A percentile compares a stretch with the other conserved stretches of the same genome.
phyloP scores from a whole-genome alignment of 2,329 filamentous ascomycete species.

The Aureobasidium sp. region DNA sequence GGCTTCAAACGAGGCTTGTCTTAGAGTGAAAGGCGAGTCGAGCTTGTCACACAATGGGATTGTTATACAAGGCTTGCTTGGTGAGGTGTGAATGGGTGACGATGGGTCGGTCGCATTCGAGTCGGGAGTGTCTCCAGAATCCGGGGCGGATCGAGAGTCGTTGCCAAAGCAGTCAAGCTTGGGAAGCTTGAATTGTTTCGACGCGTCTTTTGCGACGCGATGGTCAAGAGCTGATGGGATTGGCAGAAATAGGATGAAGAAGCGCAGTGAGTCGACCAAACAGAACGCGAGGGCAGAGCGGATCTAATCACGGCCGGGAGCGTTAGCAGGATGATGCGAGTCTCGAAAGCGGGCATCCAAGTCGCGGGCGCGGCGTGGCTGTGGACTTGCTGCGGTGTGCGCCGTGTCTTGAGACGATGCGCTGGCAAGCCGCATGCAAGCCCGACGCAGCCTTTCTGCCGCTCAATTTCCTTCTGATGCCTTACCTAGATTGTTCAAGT shows the following conservation, averaged over 20 bases:
- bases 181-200: background rate
- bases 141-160: background rate
- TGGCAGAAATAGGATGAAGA: constrained; percentile 5
- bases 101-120: constrained; percentile 2
- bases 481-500: constrained; percentile 8
- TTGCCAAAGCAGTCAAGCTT: background rate
- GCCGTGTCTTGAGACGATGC: constrained; percentile 5
- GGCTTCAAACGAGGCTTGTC: background rate
- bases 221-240: background rate
- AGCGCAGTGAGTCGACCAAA: background rate
- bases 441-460: background rate
- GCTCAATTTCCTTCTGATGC: background rate
- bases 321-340: background rate
- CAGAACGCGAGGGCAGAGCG: constrained; percentile 7
- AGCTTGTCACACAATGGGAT: background rate
- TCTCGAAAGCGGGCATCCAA: background rate
- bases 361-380: constrained; percentile 4
- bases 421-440: constrained; percentile 9
- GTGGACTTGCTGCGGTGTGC: background rate
- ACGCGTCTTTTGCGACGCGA: constrained; percentile 8
- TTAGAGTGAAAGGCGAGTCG: background rate
- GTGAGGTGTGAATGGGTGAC: background rate
- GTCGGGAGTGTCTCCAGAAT: background rate
- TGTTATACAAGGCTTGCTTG: background rate
- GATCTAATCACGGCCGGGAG: constrained; percentile 9